These are phyloP conservation scores for Albophoma yamanashiensis DNA, from an alignment of 2,329 filamentous ascomycete genomes.

Conservation along the genomic window DNA sequence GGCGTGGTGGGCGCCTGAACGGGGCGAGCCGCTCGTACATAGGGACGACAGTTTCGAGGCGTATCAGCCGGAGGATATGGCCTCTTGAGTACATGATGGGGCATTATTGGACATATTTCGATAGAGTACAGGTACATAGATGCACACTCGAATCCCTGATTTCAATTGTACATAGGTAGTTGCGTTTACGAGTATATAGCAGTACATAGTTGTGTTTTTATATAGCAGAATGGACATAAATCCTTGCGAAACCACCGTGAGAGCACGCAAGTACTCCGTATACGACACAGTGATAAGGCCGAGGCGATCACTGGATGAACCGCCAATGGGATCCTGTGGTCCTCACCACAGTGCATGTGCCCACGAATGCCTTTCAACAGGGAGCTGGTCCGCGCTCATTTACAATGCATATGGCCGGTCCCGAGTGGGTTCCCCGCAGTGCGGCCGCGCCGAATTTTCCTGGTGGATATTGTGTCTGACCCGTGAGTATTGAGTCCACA, in stretches of 20 bases:
- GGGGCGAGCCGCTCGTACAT: no score
- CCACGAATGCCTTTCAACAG: not conserved
- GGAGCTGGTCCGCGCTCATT: not conserved
- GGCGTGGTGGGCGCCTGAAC: conserved; percentile 9
- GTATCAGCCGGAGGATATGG: not conserved
- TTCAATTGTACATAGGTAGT: not conserved
- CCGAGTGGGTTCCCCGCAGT: not conserved
- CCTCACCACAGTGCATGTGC: not conserved
- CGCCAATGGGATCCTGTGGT: not conserved
- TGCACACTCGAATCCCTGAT: not conserved
- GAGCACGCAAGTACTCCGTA: not conserved
- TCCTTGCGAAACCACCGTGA: not conserved
- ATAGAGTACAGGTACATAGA: not conserved
- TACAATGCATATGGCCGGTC: not conserved
- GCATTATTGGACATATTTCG: no score
- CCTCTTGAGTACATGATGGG: not conserved
- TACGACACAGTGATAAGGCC: not conserved
- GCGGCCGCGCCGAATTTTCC: not conserved
- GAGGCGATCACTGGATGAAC: not conserved
- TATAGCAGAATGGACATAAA: not conserved
- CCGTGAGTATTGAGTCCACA: not conserved
- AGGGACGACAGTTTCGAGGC: no score
- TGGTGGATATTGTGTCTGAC: not conserved
- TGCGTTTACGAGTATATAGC: no score
- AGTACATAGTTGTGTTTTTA: not conserved